These are phyloP conservation scores for Fonsecaea pugnacius DNA, from an alignment of 2,329 filamentous ascomycete species.

Conservation along the genomic window DNA sequence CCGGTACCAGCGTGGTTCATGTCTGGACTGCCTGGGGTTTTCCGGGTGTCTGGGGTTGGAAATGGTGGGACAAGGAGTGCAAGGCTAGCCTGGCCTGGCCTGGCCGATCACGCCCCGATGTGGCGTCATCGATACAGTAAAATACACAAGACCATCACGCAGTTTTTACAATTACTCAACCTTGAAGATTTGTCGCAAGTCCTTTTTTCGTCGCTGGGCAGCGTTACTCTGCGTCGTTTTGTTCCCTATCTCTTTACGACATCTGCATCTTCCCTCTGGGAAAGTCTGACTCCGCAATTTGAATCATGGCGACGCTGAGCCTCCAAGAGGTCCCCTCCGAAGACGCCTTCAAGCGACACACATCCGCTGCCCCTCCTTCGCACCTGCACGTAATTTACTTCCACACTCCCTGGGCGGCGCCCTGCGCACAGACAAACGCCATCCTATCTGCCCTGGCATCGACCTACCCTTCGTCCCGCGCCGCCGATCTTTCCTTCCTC, in stretches of 20 bases:
- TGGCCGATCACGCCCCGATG: slow-evolving; percentile 12
- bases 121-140: slow-evolving; percentile 23
- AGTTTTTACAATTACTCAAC: slow-evolving; percentile 16
- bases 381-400: slow-evolving; percentile 87
- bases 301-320: slow-evolving; percentile 72
- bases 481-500: slow-evolving; percentile 75
- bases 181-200: not conserved
- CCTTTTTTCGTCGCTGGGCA: not conserved
- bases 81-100: slow-evolving; percentile 8
- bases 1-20: not conserved
- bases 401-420: slow-evolving; percentile 94
- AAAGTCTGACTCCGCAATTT: not conserved
- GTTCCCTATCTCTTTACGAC: not conserved
- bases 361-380: slow-evolving; percentile 67
- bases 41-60: not conserved
- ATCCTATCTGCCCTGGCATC: slow-evolving; percentile 83
- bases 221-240: not conserved
- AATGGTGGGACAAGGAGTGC: not conserved
- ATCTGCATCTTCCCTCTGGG: not conserved
- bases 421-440: slow-evolving; percentile 90
- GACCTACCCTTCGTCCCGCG: slow-evolving; percentile 69
- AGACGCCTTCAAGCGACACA: slow-evolving; percentile 71
- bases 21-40: not conserved
- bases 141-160: slow-evolving; percentile 21
- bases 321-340: slow-evolving; percentile 78